Evolutionary conservation across 2,329 filamentous ascomycete species (phyloP), one percentile per base, ranked within the genome.

Genomic region (Tricladium varicosporioides): DNA sequence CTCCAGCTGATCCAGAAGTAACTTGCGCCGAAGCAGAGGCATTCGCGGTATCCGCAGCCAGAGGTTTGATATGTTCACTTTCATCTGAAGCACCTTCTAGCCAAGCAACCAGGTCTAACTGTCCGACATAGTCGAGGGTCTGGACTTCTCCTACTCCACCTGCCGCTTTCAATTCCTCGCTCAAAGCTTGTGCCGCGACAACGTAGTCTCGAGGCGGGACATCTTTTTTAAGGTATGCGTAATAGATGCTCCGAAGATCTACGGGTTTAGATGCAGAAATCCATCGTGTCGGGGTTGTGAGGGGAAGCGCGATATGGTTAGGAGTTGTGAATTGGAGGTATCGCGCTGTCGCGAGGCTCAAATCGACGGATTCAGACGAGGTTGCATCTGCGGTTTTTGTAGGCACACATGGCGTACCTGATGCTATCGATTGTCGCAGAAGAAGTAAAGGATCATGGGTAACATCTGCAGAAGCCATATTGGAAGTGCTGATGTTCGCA

Each of bases 191-290:
- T 13, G 91, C 89, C 0, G 88, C 87, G 22, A 88, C 84, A 74
- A 97, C 94, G 80, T 97, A 97, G 67, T 96, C 91, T 10, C 90
- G 89, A 64, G 96, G 92, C 54, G 88, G 85, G 54, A 88, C 85
- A 76, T 97, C 93, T 73, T 92, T 91, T 75, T 97, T 95, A 68
- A 90, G 80, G 91, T 92, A 99, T 55, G 92, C 92, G 71, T 97
- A 96, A 78, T 93, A 97, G 74, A 97, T 93, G 72, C 89, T 94
- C 70, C 94, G 91, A 65, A 99, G 80, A 71, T 97, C 91, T 67
- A 96, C 86, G 4, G 88, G 81, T 55, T 80, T 78, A 48, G 83
- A 83, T 57, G 84, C 82, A n/a, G 91, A 92, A 59, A 89, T 82
- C 77, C 97, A 97, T 67, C 94, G 91, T 64, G 94, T 99, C 9